Evolutionary conservation across 805 yeast genomes (phyloP), one percentile per base, ranked within the genome.

Genomic region (Candida maris): DNA sequence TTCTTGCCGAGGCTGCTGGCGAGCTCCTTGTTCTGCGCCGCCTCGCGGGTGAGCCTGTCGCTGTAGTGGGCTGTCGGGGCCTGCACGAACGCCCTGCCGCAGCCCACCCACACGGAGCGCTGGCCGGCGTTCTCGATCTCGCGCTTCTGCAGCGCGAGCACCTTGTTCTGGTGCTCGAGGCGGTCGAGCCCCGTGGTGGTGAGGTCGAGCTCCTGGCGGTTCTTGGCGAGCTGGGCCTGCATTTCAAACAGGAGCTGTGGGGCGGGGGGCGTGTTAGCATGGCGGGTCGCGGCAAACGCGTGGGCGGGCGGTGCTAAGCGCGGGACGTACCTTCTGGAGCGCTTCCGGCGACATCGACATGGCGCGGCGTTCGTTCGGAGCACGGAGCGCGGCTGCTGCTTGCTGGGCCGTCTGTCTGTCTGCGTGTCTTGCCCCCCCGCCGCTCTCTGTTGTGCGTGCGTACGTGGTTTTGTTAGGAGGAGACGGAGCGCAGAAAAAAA

Each of bases 21-120:
- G 45, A 79, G 76, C 13, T 83, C 94, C 36, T 69, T 56, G 41
- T 77, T 68, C 12, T 67, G 73, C 27, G 61, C 58, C 44, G 74
- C 75, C 46, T 85, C 86, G 16, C 60, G 54, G 16, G 65, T 54
- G 22, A 86, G 59, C 34, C 67, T 69, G 9, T 56, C 51, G 30
- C 71, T 57, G 59, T 85, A 84, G 3, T 65, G 60, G 4, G 57
- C 49, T 3, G 66, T 65, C 19, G 68, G 66, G 4, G 68, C 68
- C 30, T 63, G 57, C 7, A 82, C 61, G 56, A 82, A 84, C 20
- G 86, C 75, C 59, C 82, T 83, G 19, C 97, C 97, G 23, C 85
- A 75, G 4, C 94, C 85, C 54, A 85, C 77, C 93, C 95, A 88
- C 4, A 88, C 89, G 6, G 54, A 55, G 7, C 74, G 71, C 15